Conservation (phyloP, 352 stramenopile species). For the Pythium dissimile region DNA sequence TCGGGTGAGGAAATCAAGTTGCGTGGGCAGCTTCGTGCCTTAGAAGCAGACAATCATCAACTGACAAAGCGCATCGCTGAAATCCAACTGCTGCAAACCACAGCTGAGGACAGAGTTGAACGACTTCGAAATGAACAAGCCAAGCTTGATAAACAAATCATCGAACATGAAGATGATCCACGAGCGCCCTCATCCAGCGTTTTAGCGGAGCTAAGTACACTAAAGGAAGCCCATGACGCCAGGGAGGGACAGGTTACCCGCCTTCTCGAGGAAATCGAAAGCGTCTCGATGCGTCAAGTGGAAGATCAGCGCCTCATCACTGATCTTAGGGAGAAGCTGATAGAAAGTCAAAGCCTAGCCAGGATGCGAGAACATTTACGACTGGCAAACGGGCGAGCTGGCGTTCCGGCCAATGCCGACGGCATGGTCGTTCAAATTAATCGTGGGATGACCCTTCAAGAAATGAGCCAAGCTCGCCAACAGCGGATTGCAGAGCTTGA, state of each 20-base stretch:
- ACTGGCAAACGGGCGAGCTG: not conserved
- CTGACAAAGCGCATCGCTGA: too few relatives aligned
- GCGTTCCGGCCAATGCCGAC: not conserved
- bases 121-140: not conserved
- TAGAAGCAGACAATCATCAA: too few relatives aligned
- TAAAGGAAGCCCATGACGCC: not conserved
- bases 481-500: slow-evolving; percentile 26
- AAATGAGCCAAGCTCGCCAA: not conserved
- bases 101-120: too few relatives aligned
- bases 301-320: slow-evolving; percentile 7
- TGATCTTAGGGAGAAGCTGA: slow-evolving; percentile 1
- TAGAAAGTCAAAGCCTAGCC: not conserved
- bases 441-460: not conserved
- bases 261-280: slow-evolving; percentile 11
- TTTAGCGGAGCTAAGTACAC: not conserved
- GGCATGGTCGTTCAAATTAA: too few relatives aligned
- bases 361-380: not conserved
- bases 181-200: too few relatives aligned
- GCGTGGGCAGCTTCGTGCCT: too few relatives aligned
- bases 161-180: too few relatives aligned
- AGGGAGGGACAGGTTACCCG: slow-evolving; percentile 13
- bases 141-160: not conserved
- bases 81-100: too few relatives aligned
- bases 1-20: too few relatives aligned
- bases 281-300: slow-evolving; percentile 4